These are phyloP conservation scores for Leptographium procerum DNA, from an alignment of 2,329 filamentous ascomycete species.

Conservation along the genomic window DNA sequence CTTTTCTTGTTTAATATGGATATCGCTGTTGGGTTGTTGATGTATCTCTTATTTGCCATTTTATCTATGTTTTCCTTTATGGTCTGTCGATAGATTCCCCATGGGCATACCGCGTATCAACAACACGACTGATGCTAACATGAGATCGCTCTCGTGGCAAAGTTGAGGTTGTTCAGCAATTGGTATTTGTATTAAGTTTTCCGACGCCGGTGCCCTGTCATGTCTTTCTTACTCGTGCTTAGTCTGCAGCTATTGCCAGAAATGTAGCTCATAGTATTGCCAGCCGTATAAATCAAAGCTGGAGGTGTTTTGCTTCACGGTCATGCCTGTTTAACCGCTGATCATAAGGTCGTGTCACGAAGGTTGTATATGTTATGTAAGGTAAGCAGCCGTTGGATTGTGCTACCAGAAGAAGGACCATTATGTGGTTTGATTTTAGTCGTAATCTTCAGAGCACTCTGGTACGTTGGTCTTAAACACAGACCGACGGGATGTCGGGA, in stretches of 20 bases:
- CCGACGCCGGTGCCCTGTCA: neutral
- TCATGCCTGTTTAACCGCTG: neutral
- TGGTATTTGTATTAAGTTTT: neutral
- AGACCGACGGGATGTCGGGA: neutral
- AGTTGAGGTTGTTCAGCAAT: conserved; percentile 4
- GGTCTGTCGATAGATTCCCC: conserved; percentile 11
- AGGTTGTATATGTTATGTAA: neutral
- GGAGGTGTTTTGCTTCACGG: neutral
- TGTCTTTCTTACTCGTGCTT: neutral
- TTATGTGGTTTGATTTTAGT: neutral
- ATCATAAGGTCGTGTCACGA: neutral
- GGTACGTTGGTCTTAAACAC: neutral
- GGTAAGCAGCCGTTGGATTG: neutral
- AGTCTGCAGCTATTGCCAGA: neutral
- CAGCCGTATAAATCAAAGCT: neutral
- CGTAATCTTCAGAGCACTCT: neutral
- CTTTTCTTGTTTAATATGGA: neutral
- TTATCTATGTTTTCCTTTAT: neutral
- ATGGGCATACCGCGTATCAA: conserved; percentile 5
- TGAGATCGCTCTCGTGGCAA: conserved; percentile 9
- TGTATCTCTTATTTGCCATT: neutral
- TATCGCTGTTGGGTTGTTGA: neutral
- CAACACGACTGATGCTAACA: neutral
- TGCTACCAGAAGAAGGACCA: neutral
- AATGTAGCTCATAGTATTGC: too few relatives aligned